Conservation (phyloP, 1,284 basidiomycete genomes). For the Agroathelia rolfsii region DNA sequence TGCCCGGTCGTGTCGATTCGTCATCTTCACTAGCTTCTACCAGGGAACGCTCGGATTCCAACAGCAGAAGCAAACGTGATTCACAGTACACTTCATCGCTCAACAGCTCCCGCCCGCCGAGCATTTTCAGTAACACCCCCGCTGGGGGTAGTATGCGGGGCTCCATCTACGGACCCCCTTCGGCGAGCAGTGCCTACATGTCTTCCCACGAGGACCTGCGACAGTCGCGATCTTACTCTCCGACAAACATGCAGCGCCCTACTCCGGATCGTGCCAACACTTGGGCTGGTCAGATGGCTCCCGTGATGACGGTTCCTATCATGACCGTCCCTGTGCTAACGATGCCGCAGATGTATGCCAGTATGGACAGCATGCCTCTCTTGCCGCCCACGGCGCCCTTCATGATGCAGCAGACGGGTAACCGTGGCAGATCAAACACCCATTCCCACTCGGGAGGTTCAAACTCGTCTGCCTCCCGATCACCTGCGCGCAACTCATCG, state of each 20-base stretch:
- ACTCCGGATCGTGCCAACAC: slow-evolving; percentile 17
- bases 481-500: slow-evolving; percentile 17
- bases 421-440: slow-evolving; percentile 15
- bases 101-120: slow-evolving; percentile 40
- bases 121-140: slow-evolving; percentile 26
- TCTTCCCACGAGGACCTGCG: slow-evolving; percentile 51
- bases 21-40: slow-evolving; percentile 17
- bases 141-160: slow-evolving; percentile 22
- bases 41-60: slow-evolving; percentile 33
- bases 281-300: slow-evolving; percentile 21
- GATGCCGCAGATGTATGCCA: slow-evolving; percentile 23
- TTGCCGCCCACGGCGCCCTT: slow-evolving; percentile 68
- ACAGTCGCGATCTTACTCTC: slow-evolving; percentile 28
- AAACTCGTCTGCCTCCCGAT: slow-evolving; percentile 9
- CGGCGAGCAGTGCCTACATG: slow-evolving; percentile 29
- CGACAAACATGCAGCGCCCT: slow-evolving; percentile 22
- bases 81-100: slow-evolving; percentile 29
- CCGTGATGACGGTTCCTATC: slow-evolving; percentile 16
- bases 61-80: slow-evolving; percentile 15
- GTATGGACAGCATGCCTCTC: slow-evolving; percentile 45
- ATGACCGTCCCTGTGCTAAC: too few species aligned
- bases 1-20: slow-evolving; percentile 14
- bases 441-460: slow-evolving; percentile 12
- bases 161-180: slow-evolving; percentile 41
- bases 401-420: slow-evolving; percentile 51